These are phyloP conservation scores for Xylaria acuta DNA, from an alignment of 495 filamentous ascomycete genomes.

Conservation along the genomic window DNA sequence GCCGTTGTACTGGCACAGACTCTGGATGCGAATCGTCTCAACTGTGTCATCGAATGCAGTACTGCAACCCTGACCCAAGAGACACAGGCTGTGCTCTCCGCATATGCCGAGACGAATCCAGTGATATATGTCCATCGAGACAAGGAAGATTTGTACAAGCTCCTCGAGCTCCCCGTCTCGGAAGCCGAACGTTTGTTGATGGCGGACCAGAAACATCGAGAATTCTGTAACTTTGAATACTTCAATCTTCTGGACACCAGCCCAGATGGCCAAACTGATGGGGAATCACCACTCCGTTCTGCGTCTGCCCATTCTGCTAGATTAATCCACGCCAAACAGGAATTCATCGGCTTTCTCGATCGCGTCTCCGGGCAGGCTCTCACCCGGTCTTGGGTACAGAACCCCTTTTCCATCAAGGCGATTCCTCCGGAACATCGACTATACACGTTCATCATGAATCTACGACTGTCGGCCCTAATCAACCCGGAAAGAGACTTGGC, in stretches of 20 bases:
- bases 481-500: constrained; percentile 61
- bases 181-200: constrained; percentile 61
- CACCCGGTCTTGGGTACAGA: constrained; percentile 65
- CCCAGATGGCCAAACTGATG: constrained; percentile 42
- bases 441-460: constrained; percentile 69
- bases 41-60: constrained; percentile 76
- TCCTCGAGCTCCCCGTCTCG: constrained; percentile 60
- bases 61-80: constrained; percentile 59
- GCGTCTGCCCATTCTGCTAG: constrained; percentile 57
- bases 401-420: constrained; percentile 73
- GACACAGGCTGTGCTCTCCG: constrained; percentile 64
- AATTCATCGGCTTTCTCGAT: constrained; percentile 74
- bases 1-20: constrained; percentile 68
- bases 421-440: constrained; percentile 69
- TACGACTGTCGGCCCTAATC: constrained; percentile 67
- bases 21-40: constrained; percentile 66
- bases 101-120: constrained; percentile 68
- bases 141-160: constrained; percentile 66
- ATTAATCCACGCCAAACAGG: constrained; percentile 74
- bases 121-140: constrained; percentile 78
- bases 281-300: constrained; percentile 56
- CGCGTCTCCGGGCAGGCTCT: constrained; percentile 65
- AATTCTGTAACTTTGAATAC: constrained; percentile 80
- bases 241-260: constrained; percentile 69
- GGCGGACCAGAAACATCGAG: constrained; percentile 62